These are phyloP conservation scores for Mycena albidolilacea DNA, from an alignment of 768 basidiomycete genomes.

Conservation along the genomic window DNA sequence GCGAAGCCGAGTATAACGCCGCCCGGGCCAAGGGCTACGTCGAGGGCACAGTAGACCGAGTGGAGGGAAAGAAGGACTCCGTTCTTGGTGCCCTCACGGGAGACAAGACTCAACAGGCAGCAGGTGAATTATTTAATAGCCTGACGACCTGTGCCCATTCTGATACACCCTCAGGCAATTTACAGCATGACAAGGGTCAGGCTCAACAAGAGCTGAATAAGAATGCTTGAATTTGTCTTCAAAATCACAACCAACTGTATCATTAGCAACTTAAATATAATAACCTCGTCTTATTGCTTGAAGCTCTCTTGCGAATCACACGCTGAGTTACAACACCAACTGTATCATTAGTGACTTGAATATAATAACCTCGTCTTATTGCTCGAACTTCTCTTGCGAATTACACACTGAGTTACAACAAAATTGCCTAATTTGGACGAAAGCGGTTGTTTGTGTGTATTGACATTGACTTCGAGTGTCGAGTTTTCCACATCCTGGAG, in stretches of 20 bases:
- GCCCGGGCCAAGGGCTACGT: slow-evolving; percentile 66
- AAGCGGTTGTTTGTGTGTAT: slow-evolving; percentile 2
- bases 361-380: background rate
- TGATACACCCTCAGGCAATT: slow-evolving; percentile 17
- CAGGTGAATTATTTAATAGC: slow-evolving; percentile 49
- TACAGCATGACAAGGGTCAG: slow-evolving; percentile 30
- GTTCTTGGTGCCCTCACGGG: slow-evolving; percentile 68
- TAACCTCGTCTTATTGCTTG: background rate
- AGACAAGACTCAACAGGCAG: slow-evolving; percentile 63
- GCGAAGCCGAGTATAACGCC: slow-evolving; percentile 60
- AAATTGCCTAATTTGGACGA: background rate
- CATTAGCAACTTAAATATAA: background rate
- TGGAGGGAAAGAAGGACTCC: slow-evolving; percentile 66
- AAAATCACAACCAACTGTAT: background rate
- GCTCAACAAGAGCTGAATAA: slow-evolving; percentile 21
- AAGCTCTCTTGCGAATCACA: no score
- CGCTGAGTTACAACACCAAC: background rate
- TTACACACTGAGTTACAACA: background rate
- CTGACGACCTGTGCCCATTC: background rate
- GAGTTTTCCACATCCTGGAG: no score
- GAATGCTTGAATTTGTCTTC: background rate
- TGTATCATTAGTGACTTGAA: slow-evolving; percentile 9
- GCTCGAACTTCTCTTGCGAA: background rate
- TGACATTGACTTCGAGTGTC: background rate
- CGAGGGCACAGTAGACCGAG: slow-evolving; percentile 62